Evolutionary conservation across 2,329 filamentous ascomycete genomes (phyloP).

Genomic region (Neopestalotiopsis sp.): DNA sequence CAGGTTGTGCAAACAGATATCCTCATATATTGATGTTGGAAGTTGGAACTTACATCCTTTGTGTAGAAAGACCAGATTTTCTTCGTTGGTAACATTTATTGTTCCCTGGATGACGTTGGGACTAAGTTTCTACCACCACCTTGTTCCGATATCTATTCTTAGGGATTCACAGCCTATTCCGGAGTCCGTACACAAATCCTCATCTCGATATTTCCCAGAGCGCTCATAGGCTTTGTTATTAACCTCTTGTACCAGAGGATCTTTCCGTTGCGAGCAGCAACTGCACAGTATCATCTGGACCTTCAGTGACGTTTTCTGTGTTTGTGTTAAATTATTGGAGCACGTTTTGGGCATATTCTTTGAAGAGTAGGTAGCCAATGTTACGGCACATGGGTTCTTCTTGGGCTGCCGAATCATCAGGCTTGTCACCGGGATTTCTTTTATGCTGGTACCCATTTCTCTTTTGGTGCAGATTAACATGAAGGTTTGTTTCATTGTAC

Average conservation of each 20-base stretch:
- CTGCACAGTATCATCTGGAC: constrained; percentile 64
- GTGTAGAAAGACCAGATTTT: no score
- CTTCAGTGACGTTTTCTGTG: no score
- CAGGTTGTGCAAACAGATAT: no score
- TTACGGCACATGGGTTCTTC: constrained; percentile 64
- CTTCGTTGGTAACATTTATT: no score
- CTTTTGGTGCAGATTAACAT: neutral
- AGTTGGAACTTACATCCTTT: no score
- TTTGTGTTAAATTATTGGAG: no score
- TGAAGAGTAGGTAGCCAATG: constrained; percentile 78
- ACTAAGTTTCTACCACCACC: accelerated
- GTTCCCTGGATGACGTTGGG: no score
- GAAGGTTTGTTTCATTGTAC: neutral
- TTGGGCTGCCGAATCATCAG: constrained; percentile 28
- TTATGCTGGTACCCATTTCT: constrained; percentile 13
- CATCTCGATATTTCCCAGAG: constrained; percentile 66
- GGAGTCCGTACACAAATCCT: constrained; percentile 68
- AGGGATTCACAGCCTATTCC: constrained; percentile 49
- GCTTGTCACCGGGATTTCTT: constrained; percentile 35
- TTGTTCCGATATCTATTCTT: neutral
- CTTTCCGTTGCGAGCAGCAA: constrained; percentile 62
- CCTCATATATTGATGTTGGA: no score
- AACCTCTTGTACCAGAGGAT: constrained; percentile 66
- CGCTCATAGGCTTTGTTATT: constrained; percentile 67
- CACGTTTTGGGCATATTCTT: neutral